A percentile compares a stretch with the other conserved stretches of the same genome.
Conservation (phyloP, 352 stramenopile species). For the Phytophthora crassamura region DNA sequence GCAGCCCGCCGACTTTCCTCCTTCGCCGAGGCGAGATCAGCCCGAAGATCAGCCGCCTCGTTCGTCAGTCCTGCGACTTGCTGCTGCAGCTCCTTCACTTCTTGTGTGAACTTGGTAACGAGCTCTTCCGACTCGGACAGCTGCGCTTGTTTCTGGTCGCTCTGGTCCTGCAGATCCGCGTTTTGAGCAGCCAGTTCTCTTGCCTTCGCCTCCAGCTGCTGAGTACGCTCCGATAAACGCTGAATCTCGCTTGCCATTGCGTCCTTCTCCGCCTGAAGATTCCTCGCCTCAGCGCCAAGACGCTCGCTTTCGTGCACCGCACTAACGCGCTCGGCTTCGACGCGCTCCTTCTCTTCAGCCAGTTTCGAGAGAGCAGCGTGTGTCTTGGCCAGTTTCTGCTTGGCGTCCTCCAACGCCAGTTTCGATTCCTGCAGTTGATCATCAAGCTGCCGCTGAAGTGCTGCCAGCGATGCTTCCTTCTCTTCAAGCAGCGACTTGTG, state of each 20-base stretch:
- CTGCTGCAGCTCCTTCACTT: slow-evolving; percentile 30
- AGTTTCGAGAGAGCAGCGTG: slow-evolving; percentile 23
- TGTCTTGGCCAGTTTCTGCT: slow-evolving; percentile 29
- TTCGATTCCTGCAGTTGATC: slow-evolving; percentile 42
- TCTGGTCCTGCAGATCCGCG: slow-evolving; percentile 24
- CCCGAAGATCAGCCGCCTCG: slow-evolving; percentile 25
- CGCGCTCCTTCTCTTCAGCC: slow-evolving; percentile 24
- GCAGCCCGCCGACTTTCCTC: slow-evolving; percentile 26
- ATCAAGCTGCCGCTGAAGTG: slow-evolving; percentile 55
- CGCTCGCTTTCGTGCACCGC: slow-evolving; percentile 22
- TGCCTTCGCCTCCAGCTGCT: slow-evolving; percentile 18
- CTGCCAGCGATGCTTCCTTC: slow-evolving; percentile 37
- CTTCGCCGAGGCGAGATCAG: slow-evolving; percentile 28
- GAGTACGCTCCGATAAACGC: slow-evolving; percentile 16
- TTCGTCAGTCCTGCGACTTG: slow-evolving; percentile 17
- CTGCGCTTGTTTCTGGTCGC: slow-evolving; percentile 28
- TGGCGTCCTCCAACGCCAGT: slow-evolving; percentile 17
- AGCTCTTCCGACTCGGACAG: slow-evolving; percentile 24
- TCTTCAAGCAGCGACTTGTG: slow-evolving; percentile 27
- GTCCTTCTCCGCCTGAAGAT: slow-evolving; percentile 32
- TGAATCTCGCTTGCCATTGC: slow-evolving; percentile 27
- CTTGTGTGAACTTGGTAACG: slow-evolving; percentile 22
- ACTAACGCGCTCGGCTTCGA: slow-evolving; percentile 20
- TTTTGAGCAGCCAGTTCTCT: slow-evolving; percentile 25
- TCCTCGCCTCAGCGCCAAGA: slow-evolving; percentile 19